Conservation (phyloP, 164 flowering plant genomes). For the Magnolia changhungtana region DNA sequence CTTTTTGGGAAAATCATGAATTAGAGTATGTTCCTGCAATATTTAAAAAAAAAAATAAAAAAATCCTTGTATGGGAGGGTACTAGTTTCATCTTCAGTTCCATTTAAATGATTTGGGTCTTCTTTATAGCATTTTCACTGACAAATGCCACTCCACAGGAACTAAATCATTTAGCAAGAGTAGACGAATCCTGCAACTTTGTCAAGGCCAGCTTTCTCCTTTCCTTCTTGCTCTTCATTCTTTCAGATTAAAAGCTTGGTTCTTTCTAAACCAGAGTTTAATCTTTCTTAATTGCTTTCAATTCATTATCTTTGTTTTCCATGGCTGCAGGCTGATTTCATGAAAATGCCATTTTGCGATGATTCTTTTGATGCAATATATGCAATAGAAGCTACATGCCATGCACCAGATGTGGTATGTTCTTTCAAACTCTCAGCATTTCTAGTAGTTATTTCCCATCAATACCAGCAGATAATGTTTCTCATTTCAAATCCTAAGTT, state of each 20-base stretch:
- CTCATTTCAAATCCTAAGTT: too few species aligned
- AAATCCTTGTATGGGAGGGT: too few species aligned
- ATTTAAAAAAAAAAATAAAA: too few species aligned
- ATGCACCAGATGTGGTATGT: conserved; percentile 96
- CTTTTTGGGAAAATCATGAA: too few species aligned
- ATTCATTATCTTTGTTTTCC: neutral
- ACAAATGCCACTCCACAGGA: conserved; percentile 36
- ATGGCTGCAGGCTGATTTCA: conserved; percentile 84
- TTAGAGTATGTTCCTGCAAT: too few species aligned
- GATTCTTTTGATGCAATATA: conserved; percentile 83
- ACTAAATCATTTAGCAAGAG: conserved; percentile 71
- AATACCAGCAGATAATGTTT: too few species aligned
- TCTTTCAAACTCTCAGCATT: neutral
- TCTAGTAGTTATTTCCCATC: too few species aligned
- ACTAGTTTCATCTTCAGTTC: too few species aligned
- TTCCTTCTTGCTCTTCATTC: neutral
- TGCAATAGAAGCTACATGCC: conserved; percentile 99
- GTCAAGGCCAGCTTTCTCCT: conserved; percentile 56
- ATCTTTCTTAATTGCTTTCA: too few species aligned
- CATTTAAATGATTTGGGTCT: too few species aligned
- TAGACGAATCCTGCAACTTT: conserved; percentile 79
- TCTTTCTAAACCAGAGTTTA: too few species aligned
- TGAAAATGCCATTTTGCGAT: conserved; percentile 94
- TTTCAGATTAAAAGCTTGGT: too few species aligned
- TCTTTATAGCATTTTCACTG: neutral